Base-by-base conservation (phyloP, 2,329 filamentous ascomycete species). In the Penicillium griseofulvum region DNA sequence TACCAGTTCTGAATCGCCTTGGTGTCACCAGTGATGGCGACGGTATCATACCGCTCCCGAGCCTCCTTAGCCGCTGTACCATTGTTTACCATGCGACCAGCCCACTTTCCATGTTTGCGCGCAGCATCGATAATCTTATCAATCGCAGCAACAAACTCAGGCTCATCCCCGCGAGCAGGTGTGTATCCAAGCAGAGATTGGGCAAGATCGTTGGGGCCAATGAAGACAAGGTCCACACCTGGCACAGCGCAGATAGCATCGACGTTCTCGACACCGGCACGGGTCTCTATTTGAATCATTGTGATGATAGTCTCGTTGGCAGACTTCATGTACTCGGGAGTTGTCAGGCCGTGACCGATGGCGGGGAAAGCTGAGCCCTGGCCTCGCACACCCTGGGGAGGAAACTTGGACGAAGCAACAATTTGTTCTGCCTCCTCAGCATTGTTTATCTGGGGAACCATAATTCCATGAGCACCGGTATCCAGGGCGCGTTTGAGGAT, bases 31-130 rank as follows among this genome's bases (percentile, higher is more conserved):
- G 72, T 79, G 16, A 81, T 74, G 5, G 78, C 76, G 5, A 78
- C 75, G 0, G 72, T 78, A 55, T 81, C 78, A 63, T 73, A 80
- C 14, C 44, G 63, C 29, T 66, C 52, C 43, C 66, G 65, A 7
- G 63, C 71, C 56, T 76, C 69, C 69, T 79, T 80, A 5, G 74
- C 72, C 47, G 64, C 56, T 3, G 65, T 64, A 44, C 77, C 76
- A 62, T 81, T 72, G 55, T 80, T 79, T 1, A 76, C 73, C 71
- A 82, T 73, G 2, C 78, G 73, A 0, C 83, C 87, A 6, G 80
- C 81, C 75, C 87, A 87, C 73, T 88, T 89, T 19, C 85, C 86
- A 11, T 86, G 80, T 57, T 78, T 80, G 49, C 79, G 76, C 4
- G 83, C 81, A 3, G 87, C 85, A 12, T 75, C 74, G 10, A 85